Percentiles rank a stretch among this genome's conserved stretches.
These are phyloP conservation scores for Zasmidium angulare DNA, from an alignment of 2,329 filamentous ascomycete genomes.

Conservation along the genomic window DNA sequence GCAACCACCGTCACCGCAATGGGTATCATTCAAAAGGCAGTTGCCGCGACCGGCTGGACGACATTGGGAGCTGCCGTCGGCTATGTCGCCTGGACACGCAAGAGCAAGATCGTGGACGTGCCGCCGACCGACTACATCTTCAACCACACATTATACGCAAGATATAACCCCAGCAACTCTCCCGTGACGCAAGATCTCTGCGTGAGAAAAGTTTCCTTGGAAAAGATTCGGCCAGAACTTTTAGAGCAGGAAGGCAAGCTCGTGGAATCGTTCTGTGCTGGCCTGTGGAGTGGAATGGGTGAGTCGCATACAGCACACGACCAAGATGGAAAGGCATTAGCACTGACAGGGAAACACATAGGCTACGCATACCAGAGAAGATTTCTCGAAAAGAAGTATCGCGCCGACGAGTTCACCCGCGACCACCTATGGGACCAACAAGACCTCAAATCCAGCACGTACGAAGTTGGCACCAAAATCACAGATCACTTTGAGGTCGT, in stretches of 20 bases:
- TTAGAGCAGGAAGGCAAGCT: conserved; percentile 62
- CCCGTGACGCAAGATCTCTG: conserved; percentile 65
- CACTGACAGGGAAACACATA: conserved; percentile 26
- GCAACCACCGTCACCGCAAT: conserved; percentile 23
- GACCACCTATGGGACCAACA: conserved; percentile 61
- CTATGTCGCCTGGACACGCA: conserved; percentile 55
- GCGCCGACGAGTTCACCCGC: conserved; percentile 52
- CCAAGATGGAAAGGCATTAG: neutral
- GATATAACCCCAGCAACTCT: conserved; percentile 63
- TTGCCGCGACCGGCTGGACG: conserved; percentile 35
- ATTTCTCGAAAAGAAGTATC: conserved; percentile 61
- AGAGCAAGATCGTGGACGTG: conserved; percentile 59
- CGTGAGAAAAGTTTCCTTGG: conserved; percentile 61
- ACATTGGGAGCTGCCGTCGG: conserved; percentile 49
- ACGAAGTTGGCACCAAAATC: conserved; percentile 63
- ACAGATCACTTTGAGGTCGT: conserved; percentile 73
- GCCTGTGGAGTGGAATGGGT: conserved; percentile 68
- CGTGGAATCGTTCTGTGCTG: conserved; percentile 65
- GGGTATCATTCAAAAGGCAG: conserved; percentile 32
- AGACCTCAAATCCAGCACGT: conserved; percentile 56
- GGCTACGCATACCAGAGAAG: conserved; percentile 60
- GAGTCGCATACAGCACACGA: conserved; percentile 23
- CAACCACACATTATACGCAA: conserved; percentile 56
- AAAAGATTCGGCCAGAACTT: conserved; percentile 64
- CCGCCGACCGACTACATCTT: conserved; percentile 63